Evolutionary conservation across 1,139 yeast species (phyloP).

Genomic region (Casaregolazyma lundiana): DNA sequence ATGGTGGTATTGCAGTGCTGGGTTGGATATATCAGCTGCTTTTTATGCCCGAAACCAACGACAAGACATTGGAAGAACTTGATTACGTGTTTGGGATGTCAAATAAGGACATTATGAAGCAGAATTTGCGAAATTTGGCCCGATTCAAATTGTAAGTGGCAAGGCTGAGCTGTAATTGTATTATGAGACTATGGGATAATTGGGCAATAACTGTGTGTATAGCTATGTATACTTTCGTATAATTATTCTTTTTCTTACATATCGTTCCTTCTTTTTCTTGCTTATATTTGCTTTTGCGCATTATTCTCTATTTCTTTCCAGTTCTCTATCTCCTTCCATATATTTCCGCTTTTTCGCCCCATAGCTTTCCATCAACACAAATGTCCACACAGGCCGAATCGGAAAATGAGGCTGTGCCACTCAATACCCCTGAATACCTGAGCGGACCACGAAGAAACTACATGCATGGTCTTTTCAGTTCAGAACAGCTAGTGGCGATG

Average conservation of each 20-base stretch:
- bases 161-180: no score
- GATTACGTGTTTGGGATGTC: conserved; percentile 33
- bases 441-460: background rate
- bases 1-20: conserved; percentile 57
- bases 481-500: conserved; percentile 23
- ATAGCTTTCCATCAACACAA: conserved; percentile 7
- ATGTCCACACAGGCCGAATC: conserved; percentile 9
- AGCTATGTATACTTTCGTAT: no score
- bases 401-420: background rate
- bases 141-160: background rate
- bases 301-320: no score
- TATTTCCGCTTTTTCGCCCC: background rate
- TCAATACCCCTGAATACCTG: background rate
- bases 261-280: no score
- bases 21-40: conserved; percentile 52
- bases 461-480: conserved; percentile 10
- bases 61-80: conserved; percentile 15
- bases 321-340: background rate
- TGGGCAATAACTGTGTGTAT: no score
- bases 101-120: conserved; percentile 24
- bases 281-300: no score
- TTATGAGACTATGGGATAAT: no score
- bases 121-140: conserved; percentile 11
- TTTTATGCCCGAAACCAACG: conserved; percentile 34
- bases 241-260: no score